A percentile compares a stretch with the other conserved stretches of the same genome.
phyloP scores from a whole-genome alignment of 2,329 filamentous ascomycete species.

The Gaeumannomyces tritici region DNA sequence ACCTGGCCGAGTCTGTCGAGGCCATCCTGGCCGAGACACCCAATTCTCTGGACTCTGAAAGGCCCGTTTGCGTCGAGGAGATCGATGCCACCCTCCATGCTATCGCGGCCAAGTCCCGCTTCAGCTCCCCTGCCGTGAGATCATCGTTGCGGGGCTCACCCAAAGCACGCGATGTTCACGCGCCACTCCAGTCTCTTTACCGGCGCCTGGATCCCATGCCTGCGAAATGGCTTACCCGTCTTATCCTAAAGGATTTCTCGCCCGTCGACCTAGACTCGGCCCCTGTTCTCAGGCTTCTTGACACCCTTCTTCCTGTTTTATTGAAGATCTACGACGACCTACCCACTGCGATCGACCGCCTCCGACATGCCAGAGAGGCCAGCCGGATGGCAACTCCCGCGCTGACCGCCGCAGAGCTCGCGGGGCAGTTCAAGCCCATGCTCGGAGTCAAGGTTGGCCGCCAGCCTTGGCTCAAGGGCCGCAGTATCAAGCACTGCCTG shows the following conservation, averaged over 20 bases:
- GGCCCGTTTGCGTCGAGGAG: constrained; percentile 56
- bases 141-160: constrained; percentile 13
- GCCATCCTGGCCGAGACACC: constrained; percentile 50
- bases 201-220: constrained; percentile 53
- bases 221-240: constrained; percentile 77
- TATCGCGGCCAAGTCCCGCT: constrained; percentile 59
- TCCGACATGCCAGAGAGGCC: background rate
- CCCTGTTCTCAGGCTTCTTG: constrained; percentile 48
- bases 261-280: constrained; percentile 52
- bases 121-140: constrained; percentile 58
- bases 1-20: constrained; percentile 65
- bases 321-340: constrained; percentile 64
- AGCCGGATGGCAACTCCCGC: background rate
- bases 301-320: constrained; percentile 60
- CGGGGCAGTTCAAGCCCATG: constrained; percentile 36
- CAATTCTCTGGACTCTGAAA: constrained; percentile 24
- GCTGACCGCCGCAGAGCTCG: constrained; percentile 11
- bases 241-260: constrained; percentile 69
- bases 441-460: constrained; percentile 56
- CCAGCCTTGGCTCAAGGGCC: constrained; percentile 54
- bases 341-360: background rate
- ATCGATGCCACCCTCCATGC: constrained; percentile 57
- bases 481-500: constrained; percentile 66
- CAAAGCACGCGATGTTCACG: constrained; percentile 16
- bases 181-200: constrained; percentile 46